Evolutionary conservation across 257 asterid species (phyloP), one percentile per base, ranked within the genome.

Genomic region (Scutellaria barbata): DNA sequence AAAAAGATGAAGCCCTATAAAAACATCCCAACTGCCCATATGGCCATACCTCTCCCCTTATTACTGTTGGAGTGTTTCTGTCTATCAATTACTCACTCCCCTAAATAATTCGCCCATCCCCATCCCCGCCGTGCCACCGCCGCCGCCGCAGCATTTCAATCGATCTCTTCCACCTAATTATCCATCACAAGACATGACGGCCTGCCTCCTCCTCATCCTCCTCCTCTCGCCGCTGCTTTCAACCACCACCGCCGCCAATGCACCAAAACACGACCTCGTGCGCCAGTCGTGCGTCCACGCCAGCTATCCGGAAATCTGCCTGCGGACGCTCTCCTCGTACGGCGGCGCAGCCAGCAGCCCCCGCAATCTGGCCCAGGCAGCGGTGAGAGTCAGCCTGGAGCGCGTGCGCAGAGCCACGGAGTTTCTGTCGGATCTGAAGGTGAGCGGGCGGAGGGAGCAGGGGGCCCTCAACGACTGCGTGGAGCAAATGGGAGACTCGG

Each of bases 291-390:
- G 99, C 81, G 84, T 79, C 73, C 91, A 91, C 80, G 99, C 99
- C 47, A 91, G 87, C 84, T 94, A 86, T 87, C 99, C 99, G 0
- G 81, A 81, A 61, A 62, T 91, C 69, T 94, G 99, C 86, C 50
- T 90, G 69, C 82, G 89, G 17, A 89, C 97, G 3, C 97, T 94
- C 69, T 81, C 96, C 30, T 75, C 92, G 67, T 86, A 75, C 88
- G 77, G 87, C 41, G 84, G 86, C 76, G 71, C 87, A 8, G 80
- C 96, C 79, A 76, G 72, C 82, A 90, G 86, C 52, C 97, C 88
- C 12, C 84, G 89, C 0, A 92, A 82, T 25, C 79, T 94, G 47
- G 96, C 97, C 1, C 85, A 72, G 71, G 96, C 87, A 4, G 96
- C 92, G 10, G 95, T 91, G 46, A 60, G 75, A 43, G 84, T 89